These are phyloP conservation scores for Saprolegnia parasitica DNA, from an alignment of 352 stramenopile genomes.

Conservation along the genomic window DNA sequence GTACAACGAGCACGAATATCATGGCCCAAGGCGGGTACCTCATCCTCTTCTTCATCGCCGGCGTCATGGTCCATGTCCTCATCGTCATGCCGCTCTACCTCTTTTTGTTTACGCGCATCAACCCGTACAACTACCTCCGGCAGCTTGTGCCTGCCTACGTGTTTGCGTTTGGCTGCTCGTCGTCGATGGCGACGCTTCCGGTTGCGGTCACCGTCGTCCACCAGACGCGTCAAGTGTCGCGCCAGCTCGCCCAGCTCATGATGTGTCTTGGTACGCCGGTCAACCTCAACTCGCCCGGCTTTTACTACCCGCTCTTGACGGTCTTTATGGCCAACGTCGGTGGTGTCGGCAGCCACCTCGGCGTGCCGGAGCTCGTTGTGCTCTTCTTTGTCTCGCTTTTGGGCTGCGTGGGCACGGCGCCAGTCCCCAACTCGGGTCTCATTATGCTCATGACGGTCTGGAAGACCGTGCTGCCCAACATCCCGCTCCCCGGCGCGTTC, in stretches of 20 bases:
- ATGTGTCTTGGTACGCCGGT: conserved; percentile 38
- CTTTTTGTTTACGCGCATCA: conserved; percentile 46
- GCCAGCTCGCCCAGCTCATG: conserved; percentile 34
- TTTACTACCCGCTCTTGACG: conserved; percentile 38
- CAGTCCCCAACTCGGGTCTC: conserved; percentile 51
- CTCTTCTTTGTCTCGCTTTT: conserved; percentile 46
- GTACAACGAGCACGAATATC: conserved; percentile 23
- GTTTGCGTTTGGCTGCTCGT: conserved; percentile 62
- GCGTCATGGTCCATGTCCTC: conserved; percentile 56
- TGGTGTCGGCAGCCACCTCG: conserved; percentile 61
- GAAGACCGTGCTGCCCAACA: conserved; percentile 56
- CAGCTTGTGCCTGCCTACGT: conserved; percentile 68
- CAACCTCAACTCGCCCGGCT: conserved; percentile 36
- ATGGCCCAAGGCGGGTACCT: conserved; percentile 43
- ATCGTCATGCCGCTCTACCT: conserved; percentile 58
- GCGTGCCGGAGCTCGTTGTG: conserved; percentile 36
- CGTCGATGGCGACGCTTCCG: conserved; percentile 66
- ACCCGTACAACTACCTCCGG: conserved; percentile 66
- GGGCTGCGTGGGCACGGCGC: conserved; percentile 52
- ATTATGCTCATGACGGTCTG: conserved; percentile 66
- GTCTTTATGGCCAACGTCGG: conserved; percentile 30
- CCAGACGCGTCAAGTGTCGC: conserved; percentile 28
- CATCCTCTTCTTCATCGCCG: conserved; percentile 34
- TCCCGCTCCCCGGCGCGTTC: conserved; percentile 28
- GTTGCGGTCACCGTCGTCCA: conserved; percentile 60